Base-by-base conservation (phyloP, 2,329 filamentous ascomycete genomes). In the Colletotrichum sp. region DNA sequence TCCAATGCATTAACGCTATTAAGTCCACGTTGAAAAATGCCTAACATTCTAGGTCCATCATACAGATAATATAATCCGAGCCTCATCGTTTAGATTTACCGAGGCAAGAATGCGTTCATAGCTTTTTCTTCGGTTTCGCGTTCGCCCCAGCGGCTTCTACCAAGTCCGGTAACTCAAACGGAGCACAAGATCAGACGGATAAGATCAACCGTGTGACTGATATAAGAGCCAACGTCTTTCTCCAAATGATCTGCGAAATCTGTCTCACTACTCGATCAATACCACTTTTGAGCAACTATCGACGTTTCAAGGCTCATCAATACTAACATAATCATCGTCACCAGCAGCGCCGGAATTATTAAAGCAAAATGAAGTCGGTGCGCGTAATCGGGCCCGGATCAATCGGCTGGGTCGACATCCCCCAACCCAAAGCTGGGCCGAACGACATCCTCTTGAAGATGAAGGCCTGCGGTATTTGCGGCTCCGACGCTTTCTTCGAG, bases 211-310 rank as follows among this genome's bases (percentile, higher is more conserved):
- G 44, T 52, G 11, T 13, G 44, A 52, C 2, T 22, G n/a, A 22
- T 52, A 52, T 13, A 52, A 22, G 6, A 22, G 0, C 12, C 44
- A n/a, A 22, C 0, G n/a, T 2, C 0, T 25, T 52, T 52, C 44
- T 1, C 44, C 44, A 52, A 52, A 5, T 52, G 44, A 52, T 52
- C n/a, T 52, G 44, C 44, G 13, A 0, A 22, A 13, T 0, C 1
- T 11, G 0, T 0, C 6, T 22, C n/a, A 3, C 44, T 22, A 0
- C 3, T 52, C 44, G n/a, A 22, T n/a, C 0, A 22, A 52, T 5
- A 52, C 44, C 0, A 52, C 44, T 22, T 52, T 52, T 3, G n/a
- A 22, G 2, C 19, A 7, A 12, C 39, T 44, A 9, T 6, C 19
- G 39, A 44, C 16, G 3, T n/a, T 49, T n/a, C 9, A n/a, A 12